A percentile compares a stretch with the other conserved stretches of the same genome.
phyloP scores from a whole-genome alignment of 768 basidiomycete genomes.

The Termitomyces sp. region DNA sequence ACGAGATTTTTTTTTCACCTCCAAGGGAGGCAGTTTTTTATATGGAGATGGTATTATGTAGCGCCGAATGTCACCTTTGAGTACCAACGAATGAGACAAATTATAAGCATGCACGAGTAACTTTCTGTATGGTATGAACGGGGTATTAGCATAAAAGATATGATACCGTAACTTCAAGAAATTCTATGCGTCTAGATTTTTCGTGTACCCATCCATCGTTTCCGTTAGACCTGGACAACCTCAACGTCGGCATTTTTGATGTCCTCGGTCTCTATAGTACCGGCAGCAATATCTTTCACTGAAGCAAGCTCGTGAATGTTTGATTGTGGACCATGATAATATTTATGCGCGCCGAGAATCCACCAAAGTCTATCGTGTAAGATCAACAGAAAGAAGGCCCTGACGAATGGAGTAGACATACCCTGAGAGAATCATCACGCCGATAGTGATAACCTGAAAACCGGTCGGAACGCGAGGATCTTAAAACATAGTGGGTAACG shows the following conservation, averaged over 20 bases:
- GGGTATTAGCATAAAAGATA: not conserved
- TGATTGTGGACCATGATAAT: conserved; percentile 56
- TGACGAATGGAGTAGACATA: conserved; percentile 22
- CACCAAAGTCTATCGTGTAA: conserved; percentile 42
- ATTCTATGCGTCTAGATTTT: not conserved
- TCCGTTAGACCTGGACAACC: not conserved
- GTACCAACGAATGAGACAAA: not conserved
- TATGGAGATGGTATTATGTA: too few species aligned
- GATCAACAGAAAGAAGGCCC: not conserved
- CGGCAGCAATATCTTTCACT: not conserved
- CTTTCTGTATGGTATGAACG: not conserved
- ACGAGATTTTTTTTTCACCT: not conserved
- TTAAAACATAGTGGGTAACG: conserved; percentile 15
- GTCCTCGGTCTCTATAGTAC: not conserved
- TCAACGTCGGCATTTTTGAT: not conserved
- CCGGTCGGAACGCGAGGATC: not conserved
- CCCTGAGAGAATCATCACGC: conserved; percentile 50
- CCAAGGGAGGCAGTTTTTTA: too few species aligned
- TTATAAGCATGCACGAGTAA: not conserved
- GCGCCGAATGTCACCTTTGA: too few species aligned
- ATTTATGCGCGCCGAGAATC: conserved; percentile 42
- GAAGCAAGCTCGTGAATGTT: conserved; percentile 31
- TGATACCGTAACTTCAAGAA: not conserved
- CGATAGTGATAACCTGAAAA: conserved; percentile 40
- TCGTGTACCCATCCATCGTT: not conserved